Evolutionary conservation across 1,139 yeast species (phyloP).

Genomic region (Yamadazyma atlantica): DNA sequence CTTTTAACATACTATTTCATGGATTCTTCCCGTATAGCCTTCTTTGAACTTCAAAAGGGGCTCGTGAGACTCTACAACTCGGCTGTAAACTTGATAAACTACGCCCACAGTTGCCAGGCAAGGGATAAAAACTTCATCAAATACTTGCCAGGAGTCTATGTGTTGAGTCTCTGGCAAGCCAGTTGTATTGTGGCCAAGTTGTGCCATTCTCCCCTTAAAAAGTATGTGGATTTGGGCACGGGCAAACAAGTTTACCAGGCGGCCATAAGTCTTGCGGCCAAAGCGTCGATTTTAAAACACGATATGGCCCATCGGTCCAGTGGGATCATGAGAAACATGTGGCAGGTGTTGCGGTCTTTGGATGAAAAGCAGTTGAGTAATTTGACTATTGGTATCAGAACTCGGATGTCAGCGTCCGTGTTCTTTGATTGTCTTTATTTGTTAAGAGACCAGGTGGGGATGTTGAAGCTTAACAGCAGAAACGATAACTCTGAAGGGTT

Average conservation of each 20-base stretch:
- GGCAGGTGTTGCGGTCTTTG: constrained; percentile 76
- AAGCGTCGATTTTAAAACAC: constrained; percentile 83
- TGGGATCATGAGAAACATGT: constrained; percentile 90
- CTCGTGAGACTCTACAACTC: constrained; percentile 77
- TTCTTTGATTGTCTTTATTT: constrained; percentile 88
- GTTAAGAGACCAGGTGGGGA: constrained; percentile 82
- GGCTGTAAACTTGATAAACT: constrained; percentile 67
- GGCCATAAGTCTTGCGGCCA: constrained; percentile 69
- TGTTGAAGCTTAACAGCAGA: constrained; percentile 57
- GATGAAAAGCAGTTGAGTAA: constrained; percentile 41
- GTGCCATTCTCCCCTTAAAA: constrained; percentile 69
- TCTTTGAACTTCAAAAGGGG: constrained; percentile 70
- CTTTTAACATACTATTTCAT: constrained; percentile 77
- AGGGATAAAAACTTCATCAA: constrained; percentile 63
- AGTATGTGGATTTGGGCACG: constrained; percentile 63
- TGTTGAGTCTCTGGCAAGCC: constrained; percentile 86
- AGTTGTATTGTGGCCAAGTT: constrained; percentile 80
- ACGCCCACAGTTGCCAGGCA: constrained; percentile 60
- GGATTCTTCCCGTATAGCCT: constrained; percentile 56
- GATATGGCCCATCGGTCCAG: constrained; percentile 92
- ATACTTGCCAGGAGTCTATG: constrained; percentile 81
- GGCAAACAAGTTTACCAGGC: constrained; percentile 72
- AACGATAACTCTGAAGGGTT: constrained; percentile 25
- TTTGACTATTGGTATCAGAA: constrained; percentile 58
- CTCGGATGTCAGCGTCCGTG: constrained; percentile 89